Evolutionary conservation across 2,329 filamentous ascomycete species (phyloP), one percentile per base, ranked within the genome.

Genomic region (Curvularia sp.): DNA sequence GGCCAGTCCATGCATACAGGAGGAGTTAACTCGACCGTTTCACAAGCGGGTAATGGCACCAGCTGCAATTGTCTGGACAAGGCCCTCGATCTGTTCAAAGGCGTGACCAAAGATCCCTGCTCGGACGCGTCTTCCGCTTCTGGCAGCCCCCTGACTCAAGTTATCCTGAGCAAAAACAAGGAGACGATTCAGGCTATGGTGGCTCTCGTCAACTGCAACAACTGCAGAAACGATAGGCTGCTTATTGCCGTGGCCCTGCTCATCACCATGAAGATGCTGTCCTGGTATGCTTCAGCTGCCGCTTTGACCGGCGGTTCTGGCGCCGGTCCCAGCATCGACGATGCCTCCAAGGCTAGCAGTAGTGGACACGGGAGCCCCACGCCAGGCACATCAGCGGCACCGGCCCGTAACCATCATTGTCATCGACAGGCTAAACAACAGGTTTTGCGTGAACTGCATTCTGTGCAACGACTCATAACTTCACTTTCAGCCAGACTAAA

Each of bases 241-340:
- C 26, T 56, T 8, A 56, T 56, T 31, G 49, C 43, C 22, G 38
- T 56, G n/a, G 48, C 48, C 7, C 48, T 56, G 30, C 54, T 56
- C 28, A 51, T 50, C 41, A 50, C 54, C 2, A 56, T 56, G 54
- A 50, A 51, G 30, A 51, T 56, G 54, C 54, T 56, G 22, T 48
- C 54, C 10, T 41, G 54, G 42, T 56, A 56, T 15, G 54, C 54
- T 12, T 56, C 47, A 8, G 54, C 54, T 12, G 54, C 54, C 10
- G 54, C 48, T 9, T 13, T 52, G 47, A 55, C 50, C n/a, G 30
- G 35, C 39, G 31, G 41, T 5, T 22, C 31, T 38, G 33, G 22
- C 10, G 28, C n/a, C 38, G 44, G 26, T 26, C 9, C 49, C 24
- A 20, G 38, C 47, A 31, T 33, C 18, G 35, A 47, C 4, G 15